Evolutionary conservation across 2,329 filamentous ascomycete genomes (phyloP).

Genomic region (Fusarium solani-melongenae): DNA sequence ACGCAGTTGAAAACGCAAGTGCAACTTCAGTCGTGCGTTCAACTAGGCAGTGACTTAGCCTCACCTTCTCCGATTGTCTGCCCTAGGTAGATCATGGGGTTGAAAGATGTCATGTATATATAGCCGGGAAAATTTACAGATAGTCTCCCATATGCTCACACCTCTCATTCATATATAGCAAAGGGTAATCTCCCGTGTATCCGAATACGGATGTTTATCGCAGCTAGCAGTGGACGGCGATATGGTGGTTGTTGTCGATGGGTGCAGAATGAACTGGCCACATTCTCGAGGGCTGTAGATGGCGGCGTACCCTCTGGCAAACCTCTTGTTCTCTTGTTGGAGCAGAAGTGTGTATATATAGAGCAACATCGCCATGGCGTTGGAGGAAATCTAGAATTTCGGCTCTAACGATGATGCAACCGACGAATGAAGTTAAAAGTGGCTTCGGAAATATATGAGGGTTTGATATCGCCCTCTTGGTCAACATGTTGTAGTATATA

Average conservation of each 20-base stretch:
- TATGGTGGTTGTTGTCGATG: too few relatives aligned
- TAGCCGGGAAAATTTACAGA: background rate
- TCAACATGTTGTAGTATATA: background rate
- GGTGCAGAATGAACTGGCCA: too few relatives aligned
- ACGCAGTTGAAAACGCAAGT: background rate
- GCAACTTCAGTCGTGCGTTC: background rate
- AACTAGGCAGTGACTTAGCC: background rate
- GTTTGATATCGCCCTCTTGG: fast-evolving
- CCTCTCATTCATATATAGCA: background rate
- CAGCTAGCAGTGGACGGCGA: too few relatives aligned
- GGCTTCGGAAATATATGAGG: background rate
- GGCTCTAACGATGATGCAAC: background rate
- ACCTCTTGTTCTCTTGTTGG: background rate
- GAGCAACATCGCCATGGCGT: background rate
- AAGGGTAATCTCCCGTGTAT: background rate
- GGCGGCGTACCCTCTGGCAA: background rate
- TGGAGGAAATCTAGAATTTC: background rate
- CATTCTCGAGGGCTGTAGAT: background rate
- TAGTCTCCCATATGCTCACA: background rate
- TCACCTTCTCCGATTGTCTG: background rate
- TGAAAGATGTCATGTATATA: background rate
- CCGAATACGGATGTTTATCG: too few relatives aligned
- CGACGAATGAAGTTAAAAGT: background rate
- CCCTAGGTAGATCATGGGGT: background rate
- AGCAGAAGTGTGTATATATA: background rate